Evolutionary conservation across 1,284 basidiomycete species (phyloP).

Genomic region (Ganoderma leucocontextum): DNA sequence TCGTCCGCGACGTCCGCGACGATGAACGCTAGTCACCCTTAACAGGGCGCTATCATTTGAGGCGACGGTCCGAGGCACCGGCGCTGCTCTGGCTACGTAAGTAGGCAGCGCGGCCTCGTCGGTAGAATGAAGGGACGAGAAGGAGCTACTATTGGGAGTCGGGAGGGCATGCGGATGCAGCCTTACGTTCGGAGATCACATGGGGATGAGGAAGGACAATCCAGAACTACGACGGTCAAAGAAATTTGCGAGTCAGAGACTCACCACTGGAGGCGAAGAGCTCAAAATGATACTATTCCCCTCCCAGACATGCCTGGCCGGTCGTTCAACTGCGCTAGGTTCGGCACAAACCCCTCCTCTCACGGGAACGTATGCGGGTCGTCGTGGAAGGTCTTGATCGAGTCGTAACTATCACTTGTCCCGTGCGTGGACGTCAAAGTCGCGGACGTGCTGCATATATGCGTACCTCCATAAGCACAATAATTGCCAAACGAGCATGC

Average conservation of each 20-base stretch:
- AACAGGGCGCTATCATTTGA: not conserved
- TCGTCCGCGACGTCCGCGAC: conserved; percentile 25
- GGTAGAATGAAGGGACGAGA: not conserved
- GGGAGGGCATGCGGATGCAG: not conserved
- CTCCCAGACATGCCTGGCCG: not conserved
- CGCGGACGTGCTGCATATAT: not conserved
- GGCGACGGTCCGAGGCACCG: conserved; percentile 3
- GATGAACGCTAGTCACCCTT: conserved; percentile 26
- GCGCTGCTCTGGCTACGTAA: not conserved
- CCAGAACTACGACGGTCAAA: no score
- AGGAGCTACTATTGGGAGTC: not conserved
- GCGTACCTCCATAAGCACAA: not conserved
- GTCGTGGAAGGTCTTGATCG: not conserved
- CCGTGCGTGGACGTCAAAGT: not conserved
- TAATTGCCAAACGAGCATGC: not conserved
- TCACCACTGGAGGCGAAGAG: not conserved
- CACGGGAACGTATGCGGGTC: not conserved
- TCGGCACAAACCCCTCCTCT: not conserved
- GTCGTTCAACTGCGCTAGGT: not conserved
- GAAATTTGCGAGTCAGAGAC: not conserved
- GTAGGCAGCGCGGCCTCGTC: not conserved
- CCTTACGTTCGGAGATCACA: not conserved
- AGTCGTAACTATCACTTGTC: not conserved
- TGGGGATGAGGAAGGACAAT: not conserved
- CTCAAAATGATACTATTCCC: not conserved